A percentile compares a stretch with the other conserved stretches of the same genome.
Conservation (phyloP, 345 rosid genomes). For the Acer negundo region DNA sequence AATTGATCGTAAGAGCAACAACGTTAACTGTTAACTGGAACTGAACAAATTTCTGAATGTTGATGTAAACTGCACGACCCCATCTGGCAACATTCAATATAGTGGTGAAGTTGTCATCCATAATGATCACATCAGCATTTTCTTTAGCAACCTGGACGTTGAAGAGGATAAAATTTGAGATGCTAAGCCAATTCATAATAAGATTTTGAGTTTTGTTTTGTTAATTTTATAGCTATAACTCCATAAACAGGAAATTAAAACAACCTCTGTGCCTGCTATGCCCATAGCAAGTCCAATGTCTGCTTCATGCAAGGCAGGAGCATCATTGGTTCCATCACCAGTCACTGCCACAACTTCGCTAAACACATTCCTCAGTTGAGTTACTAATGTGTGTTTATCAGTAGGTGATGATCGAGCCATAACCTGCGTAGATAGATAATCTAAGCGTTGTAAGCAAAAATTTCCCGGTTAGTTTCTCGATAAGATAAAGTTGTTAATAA, state of each 20-base stretch:
- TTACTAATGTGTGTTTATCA: slow-evolving; percentile 59
- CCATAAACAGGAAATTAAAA: not conserved
- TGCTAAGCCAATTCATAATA: not conserved
- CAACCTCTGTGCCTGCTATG: slow-evolving; percentile 93
- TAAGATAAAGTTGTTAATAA: not conserved
- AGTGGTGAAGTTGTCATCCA: slow-evolving; percentile 80
- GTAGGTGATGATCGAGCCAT: slow-evolving; percentile 63
- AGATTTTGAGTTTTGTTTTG: not conserved
- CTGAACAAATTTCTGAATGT: slow-evolving; percentile 85
- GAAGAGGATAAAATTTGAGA: not conserved
- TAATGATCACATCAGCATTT: slow-evolving; percentile 78
- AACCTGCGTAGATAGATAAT: slow-evolving; percentile 42
- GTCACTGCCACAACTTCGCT: slow-evolving; percentile 88
- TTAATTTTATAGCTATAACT: not conserved
- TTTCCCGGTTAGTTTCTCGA: not conserved
- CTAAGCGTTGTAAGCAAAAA: not conserved
- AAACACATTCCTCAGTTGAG: slow-evolving; percentile 40
- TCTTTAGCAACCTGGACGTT: slow-evolving; percentile 72
- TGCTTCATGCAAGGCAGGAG: slow-evolving; percentile 92
- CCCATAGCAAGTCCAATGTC: slow-evolving; percentile 99
- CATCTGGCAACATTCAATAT: slow-evolving; percentile 75
- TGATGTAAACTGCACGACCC: slow-evolving; percentile 84
- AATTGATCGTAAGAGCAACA: slow-evolving; percentile 71
- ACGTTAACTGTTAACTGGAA: slow-evolving; percentile 80
- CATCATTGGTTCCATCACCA: slow-evolving; percentile 96